Evolutionary conservation across 805 yeast genomes (phyloP).

Genomic region (Phaffomyces thermotolerans): DNA sequence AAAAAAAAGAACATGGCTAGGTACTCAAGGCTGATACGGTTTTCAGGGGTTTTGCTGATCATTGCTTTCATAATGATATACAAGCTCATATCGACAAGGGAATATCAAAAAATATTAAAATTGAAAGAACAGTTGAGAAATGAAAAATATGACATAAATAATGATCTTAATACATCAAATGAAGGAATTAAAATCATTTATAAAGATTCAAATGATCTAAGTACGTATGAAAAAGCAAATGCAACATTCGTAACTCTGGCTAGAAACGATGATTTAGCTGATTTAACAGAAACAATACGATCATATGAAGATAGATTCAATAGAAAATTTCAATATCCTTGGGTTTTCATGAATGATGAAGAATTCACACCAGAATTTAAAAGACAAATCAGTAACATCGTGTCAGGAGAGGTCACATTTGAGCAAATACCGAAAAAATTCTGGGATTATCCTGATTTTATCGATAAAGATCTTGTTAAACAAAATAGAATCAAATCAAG

Average conservation of each 20-base stretch:
- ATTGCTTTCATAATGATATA: slow-evolving; percentile 15
- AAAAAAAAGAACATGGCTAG: slow-evolving; percentile 6
- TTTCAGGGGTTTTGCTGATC: slow-evolving; percentile 11
- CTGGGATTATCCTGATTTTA: slow-evolving; percentile 41
- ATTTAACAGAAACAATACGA: slow-evolving; percentile 47
- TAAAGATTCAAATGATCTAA: slow-evolving; percentile 42
- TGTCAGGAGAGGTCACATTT: slow-evolving; percentile 37
- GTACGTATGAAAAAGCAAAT: slow-evolving; percentile 34
- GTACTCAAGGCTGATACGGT: slow-evolving; percentile 14
- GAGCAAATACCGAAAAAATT: slow-evolving; percentile 36
- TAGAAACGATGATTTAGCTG: slow-evolving; percentile 50
- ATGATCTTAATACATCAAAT: slow-evolving; percentile 7
- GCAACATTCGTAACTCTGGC: slow-evolving; percentile 67
- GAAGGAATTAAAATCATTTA: slow-evolving; percentile 11
- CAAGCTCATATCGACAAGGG: slow-evolving; percentile 13
- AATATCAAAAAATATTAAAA: slow-evolving; percentile 14
- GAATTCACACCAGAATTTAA: slow-evolving; percentile 36
- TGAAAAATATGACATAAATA: slow-evolving; percentile 14
- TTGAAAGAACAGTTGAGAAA: slow-evolving; percentile 13
- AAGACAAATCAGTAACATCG: slow-evolving; percentile 21
- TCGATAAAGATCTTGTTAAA: slow-evolving; percentile 31
- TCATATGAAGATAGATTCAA: slow-evolving; percentile 78
- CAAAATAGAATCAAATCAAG: slow-evolving; percentile 24
- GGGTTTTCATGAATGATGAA: slow-evolving; percentile 60
- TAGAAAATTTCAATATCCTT: slow-evolving; percentile 62